Base-by-base conservation (phyloP, 768 basidiomycete species). In the Kwoniella sp. region DNA sequence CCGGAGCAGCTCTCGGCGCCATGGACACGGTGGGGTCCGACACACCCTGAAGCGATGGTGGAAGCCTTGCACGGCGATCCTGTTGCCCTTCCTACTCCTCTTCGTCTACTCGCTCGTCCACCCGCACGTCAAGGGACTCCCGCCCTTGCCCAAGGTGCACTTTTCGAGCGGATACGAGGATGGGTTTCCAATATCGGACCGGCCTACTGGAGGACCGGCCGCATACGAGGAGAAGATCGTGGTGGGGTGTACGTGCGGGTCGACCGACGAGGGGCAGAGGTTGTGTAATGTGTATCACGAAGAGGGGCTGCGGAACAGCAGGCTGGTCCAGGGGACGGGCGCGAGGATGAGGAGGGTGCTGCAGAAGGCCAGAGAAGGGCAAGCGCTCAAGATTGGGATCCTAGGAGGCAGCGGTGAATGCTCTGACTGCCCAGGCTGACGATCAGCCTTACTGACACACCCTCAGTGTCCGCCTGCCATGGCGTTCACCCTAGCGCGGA, bases 401-500 rank as follows among this genome's bases (percentile, higher is more conserved):
- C 44, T 73, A 15, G 71, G 71, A 9, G 71, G 71, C 17, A 69
- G 67, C 43, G 67, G 70, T 72, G 48, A 49, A 67, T 63, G n/a
- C n/a, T n/a, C n/a, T n/a, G n/a, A n/a, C n/a, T n/a, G n/a, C n/a
- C n/a, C 10, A 27, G 28, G 10, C 20, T 28, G 29, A 20, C 37
- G 17, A 38, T 7, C 26, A 1, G 17, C 12, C 20, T 9, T 25
- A 25, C 19, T 37, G 28, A 19, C 33, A n/a, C 25, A 50, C 46
- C 17, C 20, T 12, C 31, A 70, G 71, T 73, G 2, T 70, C 69
- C 12, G 71, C 71, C 15, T 73, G 71, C 55, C 69, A 70, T 33
- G 71, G 69, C n/a, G 47, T 69, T 4, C 71, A 73, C 50, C 69
- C 66, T 2, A 50, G 49, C 15, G 55, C 60, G 7, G 48, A 54